A percentile compares a stretch with the other conserved stretches of the same genome.
Evolutionary conservation across 139 green algal species (phyloP).

Genomic region (Chlorella vulgaris): DNA sequence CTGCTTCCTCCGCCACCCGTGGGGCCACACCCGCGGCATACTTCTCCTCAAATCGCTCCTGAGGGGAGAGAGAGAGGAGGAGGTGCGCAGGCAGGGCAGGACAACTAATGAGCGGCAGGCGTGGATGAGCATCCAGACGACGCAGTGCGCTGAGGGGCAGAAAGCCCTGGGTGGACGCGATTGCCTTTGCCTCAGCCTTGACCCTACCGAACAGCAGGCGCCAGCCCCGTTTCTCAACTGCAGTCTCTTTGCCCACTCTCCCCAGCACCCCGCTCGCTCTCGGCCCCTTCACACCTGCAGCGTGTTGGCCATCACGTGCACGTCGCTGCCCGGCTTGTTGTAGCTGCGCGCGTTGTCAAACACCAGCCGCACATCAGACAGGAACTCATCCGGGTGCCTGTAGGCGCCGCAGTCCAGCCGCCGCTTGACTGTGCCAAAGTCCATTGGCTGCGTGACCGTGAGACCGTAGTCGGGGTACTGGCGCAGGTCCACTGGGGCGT

Average conservation of each 20-base stretch:
- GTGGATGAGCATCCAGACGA: background rate
- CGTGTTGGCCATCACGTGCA: conserved; percentile 82
- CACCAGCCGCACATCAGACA: conserved; percentile 60
- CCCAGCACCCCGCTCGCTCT: too few relatives aligned
- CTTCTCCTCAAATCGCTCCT: conserved; percentile 70
- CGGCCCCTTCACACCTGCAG: conserved; percentile 68
- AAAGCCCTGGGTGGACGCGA: too few relatives aligned
- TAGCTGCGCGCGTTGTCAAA: conserved; percentile 86
- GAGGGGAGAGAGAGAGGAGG: background rate
- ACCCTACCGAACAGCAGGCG: too few relatives aligned
- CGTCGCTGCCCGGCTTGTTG: conserved; percentile 83
- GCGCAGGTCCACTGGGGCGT: conserved; percentile 76
- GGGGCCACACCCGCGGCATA: conserved; percentile 48
- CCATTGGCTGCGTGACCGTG: conserved; percentile 73
- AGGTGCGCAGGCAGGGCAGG: background rate
- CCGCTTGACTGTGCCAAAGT: conserved; percentile 77
- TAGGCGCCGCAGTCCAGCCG: conserved; percentile 64
- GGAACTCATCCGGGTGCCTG: conserved; percentile 61
- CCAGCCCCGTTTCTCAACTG: too few relatives aligned
- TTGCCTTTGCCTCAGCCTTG: too few relatives aligned
- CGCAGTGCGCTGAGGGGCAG: too few relatives aligned
- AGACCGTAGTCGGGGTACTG: conserved; percentile 78
- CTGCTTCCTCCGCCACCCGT: conserved; percentile 55
- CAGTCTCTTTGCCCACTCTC: too few relatives aligned
- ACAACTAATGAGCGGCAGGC: background rate